Evolutionary conservation across 73 alveolate species (phyloP).

Genomic region (Tetrahymena borealis): DNA sequence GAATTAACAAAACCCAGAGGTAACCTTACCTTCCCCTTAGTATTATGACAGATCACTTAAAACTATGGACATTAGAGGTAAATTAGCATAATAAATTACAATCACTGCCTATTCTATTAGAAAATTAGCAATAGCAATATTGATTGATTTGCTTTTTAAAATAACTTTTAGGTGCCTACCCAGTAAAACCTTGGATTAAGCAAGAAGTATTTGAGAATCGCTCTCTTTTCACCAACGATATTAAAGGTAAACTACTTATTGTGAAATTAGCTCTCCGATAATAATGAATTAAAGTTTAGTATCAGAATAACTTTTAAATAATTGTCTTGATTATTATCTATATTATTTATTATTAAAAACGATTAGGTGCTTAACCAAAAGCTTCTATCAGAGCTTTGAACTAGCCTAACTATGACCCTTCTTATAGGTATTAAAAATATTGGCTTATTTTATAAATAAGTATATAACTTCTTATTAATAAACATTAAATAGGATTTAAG

Average conservation of each 20-base stretch:
- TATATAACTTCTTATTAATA: background rate
- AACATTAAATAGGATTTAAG: background rate
- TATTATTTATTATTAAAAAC: too few species aligned
- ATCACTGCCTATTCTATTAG: too few species aligned
- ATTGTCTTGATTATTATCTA: background rate
- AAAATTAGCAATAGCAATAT: too few species aligned
- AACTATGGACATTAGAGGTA: background rate
- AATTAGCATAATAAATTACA: background rate
- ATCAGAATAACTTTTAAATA: too few species aligned
- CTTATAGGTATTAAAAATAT: background rate
- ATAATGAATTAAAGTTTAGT: too few species aligned
- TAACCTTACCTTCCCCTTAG: background rate
- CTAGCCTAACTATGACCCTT: background rate
- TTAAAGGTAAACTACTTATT: too few species aligned
- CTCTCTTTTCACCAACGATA: background rate
- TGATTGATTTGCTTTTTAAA: too few species aligned
- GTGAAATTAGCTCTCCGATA: too few species aligned
- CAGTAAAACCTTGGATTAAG: background rate
- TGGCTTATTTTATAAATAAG: background rate
- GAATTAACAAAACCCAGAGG: background rate
- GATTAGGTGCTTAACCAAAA: background rate
- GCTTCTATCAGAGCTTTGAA: background rate
- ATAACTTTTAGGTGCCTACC: background rate
- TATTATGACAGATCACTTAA: background rate
- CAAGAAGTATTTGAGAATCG: background rate